These are phyloP conservation scores for Xanthoconium purpureum DNA, from an alignment of 768 basidiomycete genomes.

Conservation along the genomic window DNA sequence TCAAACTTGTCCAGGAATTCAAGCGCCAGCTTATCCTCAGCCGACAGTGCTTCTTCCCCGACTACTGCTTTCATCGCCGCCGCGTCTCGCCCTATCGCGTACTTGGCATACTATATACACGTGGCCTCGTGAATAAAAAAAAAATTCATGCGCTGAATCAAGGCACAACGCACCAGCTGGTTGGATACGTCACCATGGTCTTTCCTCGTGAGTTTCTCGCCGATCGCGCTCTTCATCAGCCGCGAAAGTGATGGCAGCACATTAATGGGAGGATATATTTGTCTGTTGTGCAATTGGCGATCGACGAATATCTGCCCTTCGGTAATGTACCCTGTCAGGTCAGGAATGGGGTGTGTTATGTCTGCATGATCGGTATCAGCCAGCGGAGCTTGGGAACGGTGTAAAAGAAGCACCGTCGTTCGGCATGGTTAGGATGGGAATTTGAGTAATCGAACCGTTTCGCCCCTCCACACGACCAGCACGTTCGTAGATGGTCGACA, in stretches of 20 bases:
- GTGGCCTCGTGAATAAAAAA: constrained; percentile 12
- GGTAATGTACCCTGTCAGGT: constrained; percentile 98
- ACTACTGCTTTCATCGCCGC: constrained; percentile 99
- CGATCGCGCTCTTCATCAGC: constrained; percentile 99
- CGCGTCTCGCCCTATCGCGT: constrained; percentile 96
- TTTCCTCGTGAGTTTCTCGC: constrained; percentile 94
- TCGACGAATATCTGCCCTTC: constrained; percentile 99
- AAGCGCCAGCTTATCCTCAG: constrained; percentile 93
- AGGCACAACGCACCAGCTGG: constrained; percentile 71
- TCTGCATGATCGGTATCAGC: constrained; percentile 50
- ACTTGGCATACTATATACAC: constrained; percentile 86
- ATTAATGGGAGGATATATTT: constrained; percentile 99
- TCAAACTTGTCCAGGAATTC: constrained; percentile 99
- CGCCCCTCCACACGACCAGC: constrained; percentile 97
- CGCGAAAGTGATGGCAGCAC: constrained; percentile 97
- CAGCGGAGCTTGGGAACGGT: constrained; percentile 16
- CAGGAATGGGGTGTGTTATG: constrained; percentile 99
- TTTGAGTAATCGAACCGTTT: constrained; percentile 99
- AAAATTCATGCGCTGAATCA: constrained; percentile 14
- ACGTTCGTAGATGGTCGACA: constrained; percentile 99
- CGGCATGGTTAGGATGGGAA: constrained; percentile 99
- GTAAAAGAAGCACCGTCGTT: constrained; percentile 78
- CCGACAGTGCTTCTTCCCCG: constrained; percentile 93
- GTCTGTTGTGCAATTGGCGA: constrained; percentile 92
- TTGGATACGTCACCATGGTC: constrained; percentile 99